phyloP scores from a whole-genome alignment of 2,329 filamentous ascomycete genomes.

The Diaporthe citri region DNA sequence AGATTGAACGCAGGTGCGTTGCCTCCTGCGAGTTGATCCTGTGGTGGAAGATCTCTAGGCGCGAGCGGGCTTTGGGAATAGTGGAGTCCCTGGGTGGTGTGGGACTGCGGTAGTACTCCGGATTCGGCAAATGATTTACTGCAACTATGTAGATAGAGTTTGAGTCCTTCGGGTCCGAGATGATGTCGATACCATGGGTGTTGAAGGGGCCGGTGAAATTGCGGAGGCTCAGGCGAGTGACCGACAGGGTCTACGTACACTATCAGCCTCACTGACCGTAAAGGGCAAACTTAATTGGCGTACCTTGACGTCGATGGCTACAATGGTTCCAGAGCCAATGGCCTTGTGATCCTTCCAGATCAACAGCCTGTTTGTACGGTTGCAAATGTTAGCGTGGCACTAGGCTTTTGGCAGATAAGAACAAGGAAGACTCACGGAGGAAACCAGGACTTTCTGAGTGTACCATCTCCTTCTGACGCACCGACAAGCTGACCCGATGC shows the following conservation, averaged over 20 bases:
- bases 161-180: neutral
- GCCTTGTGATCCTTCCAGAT: neutral
- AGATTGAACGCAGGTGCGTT: slow-evolving; percentile 65
- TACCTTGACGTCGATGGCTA: neutral
- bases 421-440: neutral
- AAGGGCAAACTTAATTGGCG: too few species aligned
- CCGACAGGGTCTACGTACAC: neutral
- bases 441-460: neutral
- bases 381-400: neutral
- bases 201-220: neutral
- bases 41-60: slow-evolving; percentile 71
- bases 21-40: slow-evolving; percentile 55
- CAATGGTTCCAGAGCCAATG: neutral
- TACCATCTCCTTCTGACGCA: neutral
- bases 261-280: neutral
- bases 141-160: neutral
- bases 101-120: neutral
- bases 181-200: slow-evolving; percentile 4
- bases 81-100: neutral
- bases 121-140: neutral
- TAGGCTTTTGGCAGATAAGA: neutral
- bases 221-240: neutral
- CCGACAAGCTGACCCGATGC: neutral
- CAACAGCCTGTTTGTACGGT: neutral
- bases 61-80: slow-evolving; percentile 59